Evolutionary conservation across 2,329 filamentous ascomycete species (phyloP).

Genomic region (Cytospora schulzeri): DNA sequence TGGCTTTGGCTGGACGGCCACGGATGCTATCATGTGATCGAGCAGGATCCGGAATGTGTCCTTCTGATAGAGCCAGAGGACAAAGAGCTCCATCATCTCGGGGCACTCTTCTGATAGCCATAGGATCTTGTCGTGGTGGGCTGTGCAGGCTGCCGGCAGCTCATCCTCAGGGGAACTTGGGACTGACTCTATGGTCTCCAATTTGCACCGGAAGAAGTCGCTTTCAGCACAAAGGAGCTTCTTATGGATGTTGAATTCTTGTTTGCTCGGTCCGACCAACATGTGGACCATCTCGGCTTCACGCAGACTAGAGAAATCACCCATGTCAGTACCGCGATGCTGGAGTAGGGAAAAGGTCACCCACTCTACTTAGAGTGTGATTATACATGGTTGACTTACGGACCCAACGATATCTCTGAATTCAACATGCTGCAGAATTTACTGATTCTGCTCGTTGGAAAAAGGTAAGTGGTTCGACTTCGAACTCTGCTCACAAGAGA

Average conservation of each 20-base stretch:
- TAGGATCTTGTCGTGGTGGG: constrained; percentile 31
- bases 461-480: constrained; percentile 10
- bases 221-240: constrained; percentile 50
- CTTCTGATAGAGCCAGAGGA: constrained; percentile 54
- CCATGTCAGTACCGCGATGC: constrained; percentile 12
- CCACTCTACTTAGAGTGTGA: not conserved
- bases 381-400: constrained; percentile 8
- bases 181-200: constrained; percentile 40
- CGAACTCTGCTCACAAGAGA: not conserved
- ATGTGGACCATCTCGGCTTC: constrained; percentile 37
- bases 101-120: constrained; percentile 50
- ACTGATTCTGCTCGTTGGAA: constrained; percentile 3
- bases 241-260: constrained; percentile 46
- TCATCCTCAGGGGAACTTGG: constrained; percentile 28
- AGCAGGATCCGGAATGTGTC: constrained; percentile 46
- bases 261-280: constrained; percentile 46
- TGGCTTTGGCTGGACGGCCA: constrained; percentile 29
- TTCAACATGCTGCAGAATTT: constrained; percentile 6
- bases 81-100: constrained; percentile 56
- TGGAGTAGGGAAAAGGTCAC: not conserved
- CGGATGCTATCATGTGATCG: constrained; percentile 42
- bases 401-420: constrained; percentile 14
- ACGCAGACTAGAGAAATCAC: constrained; percentile 17
- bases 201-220: constrained; percentile 50
- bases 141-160: constrained; percentile 35